Base-by-base conservation (phyloP, 352 stramenopile genomes). In the Hyaloperonospora brassicae region DNA sequence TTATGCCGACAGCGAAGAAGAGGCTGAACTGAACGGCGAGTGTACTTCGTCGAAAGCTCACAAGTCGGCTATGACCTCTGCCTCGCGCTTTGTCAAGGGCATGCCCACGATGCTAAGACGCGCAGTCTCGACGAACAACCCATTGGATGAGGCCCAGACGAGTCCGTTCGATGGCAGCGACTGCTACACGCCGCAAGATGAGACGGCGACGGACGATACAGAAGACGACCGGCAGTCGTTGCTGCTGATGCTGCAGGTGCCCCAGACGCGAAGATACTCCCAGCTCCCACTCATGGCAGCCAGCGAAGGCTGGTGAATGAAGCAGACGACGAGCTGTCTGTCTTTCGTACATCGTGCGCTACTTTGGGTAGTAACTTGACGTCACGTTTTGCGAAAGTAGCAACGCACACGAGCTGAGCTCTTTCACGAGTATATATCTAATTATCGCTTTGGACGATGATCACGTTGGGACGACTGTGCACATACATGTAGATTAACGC, bases 231-330 rank as follows among this genome's bases (percentile, higher is more conserved):
- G 74, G 7, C 62, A 77, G 57, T 89, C 76, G 39, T 57, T 89
- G 58, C 63, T 89, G 39, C 65, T 79, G 46, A 84, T 89, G 57
- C 52, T 89, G 47, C 75, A 76, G 14, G 73, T 89, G 47, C 79
- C 79, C 2, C 53, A 76, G 30, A 57, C 68, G 35, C 68, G 58
- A 23, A 75, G 76, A 39, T 52, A 73, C n/a, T 80, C 76, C 22
- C 57, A 77, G 24, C 47, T 83, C 25, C 79, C 79, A 35, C 62
- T 89, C 31, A 89, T 89, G 70, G 74, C 79, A 38, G 62, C 55
- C n/a, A 65, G 64, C 23, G 40, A 79, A 42, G 30, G 47, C 12
- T 72, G 64, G 64, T 72, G 46, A 69, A 40, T 0, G 27, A 34
- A 34, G 4, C 0, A 34, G 27, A 8, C 27, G 27, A 34, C 27